Evolutionary conservation across 2,329 filamentous ascomycete species (phyloP).

Genomic region (Diaporthe destruens): DNA sequence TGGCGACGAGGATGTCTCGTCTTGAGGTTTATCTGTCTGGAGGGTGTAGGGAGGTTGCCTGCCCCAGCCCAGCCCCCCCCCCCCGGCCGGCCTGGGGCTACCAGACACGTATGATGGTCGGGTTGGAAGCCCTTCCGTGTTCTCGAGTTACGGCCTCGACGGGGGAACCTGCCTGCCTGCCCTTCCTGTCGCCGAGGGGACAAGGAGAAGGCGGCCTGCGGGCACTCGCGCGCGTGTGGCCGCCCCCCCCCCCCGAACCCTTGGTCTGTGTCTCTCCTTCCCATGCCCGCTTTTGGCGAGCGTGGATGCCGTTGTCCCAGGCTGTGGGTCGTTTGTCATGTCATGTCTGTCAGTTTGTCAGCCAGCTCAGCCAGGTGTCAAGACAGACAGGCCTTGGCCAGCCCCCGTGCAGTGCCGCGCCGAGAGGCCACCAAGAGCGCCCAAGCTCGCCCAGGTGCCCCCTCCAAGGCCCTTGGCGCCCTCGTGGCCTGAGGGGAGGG

Average conservation of each 20-base stretch:
- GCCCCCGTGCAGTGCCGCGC: not conserved
- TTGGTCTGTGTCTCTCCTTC: slow-evolving; percentile 16
- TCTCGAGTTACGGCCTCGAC: not conserved
- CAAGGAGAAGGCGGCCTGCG: not conserved
- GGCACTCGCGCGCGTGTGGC: not conserved
- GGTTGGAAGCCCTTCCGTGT: not conserved
- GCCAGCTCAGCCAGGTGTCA: not conserved
- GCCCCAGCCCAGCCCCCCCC: no score
- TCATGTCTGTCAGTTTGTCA: not conserved
- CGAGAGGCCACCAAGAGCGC: slow-evolving; percentile 18
- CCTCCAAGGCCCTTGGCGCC: not conserved
- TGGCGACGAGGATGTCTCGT: not conserved
- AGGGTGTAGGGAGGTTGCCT: not conserved
- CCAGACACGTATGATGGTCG: not conserved
- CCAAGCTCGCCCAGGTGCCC: not conserved
- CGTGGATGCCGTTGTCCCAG: not conserved
- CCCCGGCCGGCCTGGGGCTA: no score
- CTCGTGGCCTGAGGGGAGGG: not conserved
- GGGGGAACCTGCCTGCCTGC: not conserved
- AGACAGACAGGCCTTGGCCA: not conserved
- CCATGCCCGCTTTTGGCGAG: not conserved
- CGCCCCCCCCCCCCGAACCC: not conserved
- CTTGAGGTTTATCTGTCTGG: slow-evolving; percentile 1
- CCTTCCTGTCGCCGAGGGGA: not conserved
- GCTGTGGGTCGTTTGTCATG: not conserved